Conservation (phyloP, 805 yeast species). For the Ogataea allantospora region DNA sequence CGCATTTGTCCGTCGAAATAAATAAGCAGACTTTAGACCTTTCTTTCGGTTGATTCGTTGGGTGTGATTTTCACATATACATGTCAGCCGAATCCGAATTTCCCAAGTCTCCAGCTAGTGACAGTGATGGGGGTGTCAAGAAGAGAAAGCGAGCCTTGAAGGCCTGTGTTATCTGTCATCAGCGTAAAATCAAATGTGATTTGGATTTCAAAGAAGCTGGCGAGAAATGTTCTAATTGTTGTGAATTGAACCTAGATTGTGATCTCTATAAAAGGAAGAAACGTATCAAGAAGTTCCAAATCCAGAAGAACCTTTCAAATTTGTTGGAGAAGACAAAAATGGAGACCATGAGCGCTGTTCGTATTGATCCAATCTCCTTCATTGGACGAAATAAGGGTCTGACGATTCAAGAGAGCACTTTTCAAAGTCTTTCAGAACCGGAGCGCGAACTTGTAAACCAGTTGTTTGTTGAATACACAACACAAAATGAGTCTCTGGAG, state of each 20-base stretch:
- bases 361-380: constrained; percentile 12
- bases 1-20: background rate
- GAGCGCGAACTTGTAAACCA: constrained; percentile 4
- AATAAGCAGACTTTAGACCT: background rate
- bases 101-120: constrained; percentile 7
- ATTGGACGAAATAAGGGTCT: background rate
- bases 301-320: constrained; percentile 13
- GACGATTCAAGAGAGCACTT: constrained; percentile 1
- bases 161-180: constrained; percentile 70
- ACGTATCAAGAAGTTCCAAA: constrained; percentile 17
- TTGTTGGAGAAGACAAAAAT: constrained; percentile 11
- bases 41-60: background rate
- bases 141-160: constrained; percentile 60
- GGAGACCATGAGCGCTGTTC: constrained; percentile 13
- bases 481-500: constrained; percentile 3
- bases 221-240: constrained; percentile 48
- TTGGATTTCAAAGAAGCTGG: constrained; percentile 55
- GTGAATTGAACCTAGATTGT: constrained; percentile 54
- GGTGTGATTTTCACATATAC: background rate
- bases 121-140: constrained; percentile 4
- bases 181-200: constrained; percentile 70
- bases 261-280: constrained; percentile 58
- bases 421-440: constrained; percentile 1
- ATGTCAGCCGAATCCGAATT: constrained; percentile 7
- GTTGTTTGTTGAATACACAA: constrained; percentile 7